Evolutionary conservation across 75 land plant species (phyloP).

Genomic region (Picea glauca): DNA sequence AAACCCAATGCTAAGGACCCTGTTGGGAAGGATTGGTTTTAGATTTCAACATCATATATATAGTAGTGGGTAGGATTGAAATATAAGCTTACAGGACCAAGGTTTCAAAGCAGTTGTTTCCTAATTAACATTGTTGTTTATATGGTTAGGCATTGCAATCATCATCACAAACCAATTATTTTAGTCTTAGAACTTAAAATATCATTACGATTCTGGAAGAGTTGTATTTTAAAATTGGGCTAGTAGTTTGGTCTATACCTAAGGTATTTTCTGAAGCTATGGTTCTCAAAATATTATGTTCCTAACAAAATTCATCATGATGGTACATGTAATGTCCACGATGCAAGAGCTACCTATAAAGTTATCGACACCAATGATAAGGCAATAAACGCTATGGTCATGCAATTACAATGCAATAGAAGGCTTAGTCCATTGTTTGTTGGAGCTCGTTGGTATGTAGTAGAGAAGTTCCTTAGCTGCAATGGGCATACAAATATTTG

Average conservation of each 20-base stretch:
- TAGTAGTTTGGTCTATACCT: not conserved
- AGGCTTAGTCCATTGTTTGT: slow-evolving; percentile 95
- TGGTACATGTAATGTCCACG: slow-evolving; percentile 48
- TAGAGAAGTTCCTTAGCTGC: slow-evolving; percentile 70
- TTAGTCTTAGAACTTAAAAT: no score
- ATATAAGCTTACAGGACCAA: no score
- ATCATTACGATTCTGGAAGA: not conserved
- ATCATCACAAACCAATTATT: no score
- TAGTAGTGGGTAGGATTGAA: no score
- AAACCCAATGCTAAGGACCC: no score
- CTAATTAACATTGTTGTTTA: no score
- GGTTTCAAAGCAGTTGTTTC: no score
- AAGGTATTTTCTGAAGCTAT: not conserved
- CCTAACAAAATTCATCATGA: slow-evolving; percentile 75
- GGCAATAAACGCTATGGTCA: slow-evolving; percentile 78
- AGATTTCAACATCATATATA: no score
- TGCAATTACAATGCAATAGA: slow-evolving; percentile 83
- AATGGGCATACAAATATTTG: slow-evolving; percentile 79
- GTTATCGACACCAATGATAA: slow-evolving; percentile 95
- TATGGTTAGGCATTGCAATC: no score
- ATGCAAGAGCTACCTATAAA: slow-evolving; percentile 79
- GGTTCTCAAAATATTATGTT: not conserved
- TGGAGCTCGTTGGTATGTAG: slow-evolving; percentile 76
- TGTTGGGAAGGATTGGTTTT: no score
- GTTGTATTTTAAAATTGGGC: not conserved